Conservation (phyloP, 805 yeast genomes). For the Kazachstania bromeliacearum region DNA sequence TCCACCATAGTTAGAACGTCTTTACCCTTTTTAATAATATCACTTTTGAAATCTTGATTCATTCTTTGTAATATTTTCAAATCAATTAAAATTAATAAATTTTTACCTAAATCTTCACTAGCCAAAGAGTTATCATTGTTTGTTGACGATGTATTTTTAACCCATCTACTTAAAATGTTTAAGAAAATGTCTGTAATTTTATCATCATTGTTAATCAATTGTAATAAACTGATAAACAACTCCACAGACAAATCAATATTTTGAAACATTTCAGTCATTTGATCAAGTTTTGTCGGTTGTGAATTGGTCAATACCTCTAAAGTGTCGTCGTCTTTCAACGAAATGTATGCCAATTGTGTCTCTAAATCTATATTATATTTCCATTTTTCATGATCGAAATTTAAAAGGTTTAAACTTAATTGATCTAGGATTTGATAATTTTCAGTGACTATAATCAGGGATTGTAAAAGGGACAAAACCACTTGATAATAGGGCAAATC, state of each 20-base stretch:
- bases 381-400: constrained; percentile 31
- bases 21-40: constrained; percentile 35
- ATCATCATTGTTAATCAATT: constrained; percentile 38
- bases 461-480: constrained; percentile 26
- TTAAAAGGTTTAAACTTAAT: constrained; percentile 27
- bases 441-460: constrained; percentile 26
- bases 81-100: constrained; percentile 48
- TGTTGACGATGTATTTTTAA: constrained; percentile 18
- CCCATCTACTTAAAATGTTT: constrained; percentile 51
- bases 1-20: constrained; percentile 46
- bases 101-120: constrained; percentile 26
- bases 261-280: constrained; percentile 30
- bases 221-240: constrained; percentile 36
- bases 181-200: constrained; percentile 41
- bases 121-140: background rate
- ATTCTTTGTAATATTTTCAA: constrained; percentile 56
- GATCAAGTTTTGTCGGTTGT: constrained; percentile 6
- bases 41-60: constrained; percentile 48
- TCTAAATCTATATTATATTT: constrained; percentile 29
- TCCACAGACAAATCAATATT: constrained; percentile 38
- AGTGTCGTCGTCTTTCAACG: constrained; percentile 5
- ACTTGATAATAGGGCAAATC: constrained; percentile 23
- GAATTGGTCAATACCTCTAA: constrained; percentile 3
- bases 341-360: constrained; percentile 30
- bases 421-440: constrained; percentile 20